These are phyloP conservation scores for Oxytropis ochrocephala DNA, from an alignment of 306 rosid species.

Conservation along the genomic window DNA sequence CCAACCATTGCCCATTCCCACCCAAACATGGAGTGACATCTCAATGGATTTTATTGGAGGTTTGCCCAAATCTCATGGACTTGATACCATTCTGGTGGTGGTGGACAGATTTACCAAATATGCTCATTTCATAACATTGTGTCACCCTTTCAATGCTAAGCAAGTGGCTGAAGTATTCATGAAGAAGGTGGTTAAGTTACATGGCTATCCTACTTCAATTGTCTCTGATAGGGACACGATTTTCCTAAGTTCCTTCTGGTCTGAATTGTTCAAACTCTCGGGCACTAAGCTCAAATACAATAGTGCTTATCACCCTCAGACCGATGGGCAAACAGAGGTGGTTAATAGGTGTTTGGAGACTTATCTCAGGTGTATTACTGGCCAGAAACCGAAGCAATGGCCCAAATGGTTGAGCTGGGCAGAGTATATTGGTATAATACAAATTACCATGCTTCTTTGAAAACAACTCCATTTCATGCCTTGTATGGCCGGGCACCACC, in stretches of 20 bases:
- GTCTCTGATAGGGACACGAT: not conserved
- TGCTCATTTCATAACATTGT: not conserved
- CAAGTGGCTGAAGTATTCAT: not conserved
- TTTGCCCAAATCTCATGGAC: not conserved
- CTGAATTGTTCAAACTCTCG: accelerated
- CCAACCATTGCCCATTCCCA: not conserved
- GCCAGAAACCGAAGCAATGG: not conserved
- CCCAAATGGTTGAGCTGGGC: not conserved
- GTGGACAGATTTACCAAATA: not conserved
- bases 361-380: not conserved
- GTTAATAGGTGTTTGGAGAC: not conserved
- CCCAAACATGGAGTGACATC: not conserved
- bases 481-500: not conserved
- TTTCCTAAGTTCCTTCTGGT: not conserved
- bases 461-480: not conserved
- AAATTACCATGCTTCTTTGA: not conserved
- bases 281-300: not conserved
- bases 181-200: not conserved
- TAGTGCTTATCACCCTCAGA: not conserved
- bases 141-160: not conserved
- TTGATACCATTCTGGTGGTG: not conserved
- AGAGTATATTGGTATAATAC: not conserved
- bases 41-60: not conserved
- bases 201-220: not conserved
- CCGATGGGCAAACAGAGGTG: not conserved